A percentile compares a stretch with the other conserved stretches of the same genome.
Conservation (phyloP, 257 asterid species). For the Nicotiana noctiflora region DNA sequence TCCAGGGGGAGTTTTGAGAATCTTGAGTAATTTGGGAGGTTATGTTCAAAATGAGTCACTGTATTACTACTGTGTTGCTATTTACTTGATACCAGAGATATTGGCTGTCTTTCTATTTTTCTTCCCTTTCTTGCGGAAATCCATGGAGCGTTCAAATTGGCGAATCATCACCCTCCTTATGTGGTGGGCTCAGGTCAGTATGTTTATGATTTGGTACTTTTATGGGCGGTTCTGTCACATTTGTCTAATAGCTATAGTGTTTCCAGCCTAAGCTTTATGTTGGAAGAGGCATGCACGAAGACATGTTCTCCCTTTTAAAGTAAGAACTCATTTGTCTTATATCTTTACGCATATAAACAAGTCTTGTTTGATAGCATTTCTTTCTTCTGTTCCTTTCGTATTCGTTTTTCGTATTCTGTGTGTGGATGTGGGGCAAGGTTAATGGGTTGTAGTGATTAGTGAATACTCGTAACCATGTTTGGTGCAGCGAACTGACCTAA, state of each 20-base stretch:
- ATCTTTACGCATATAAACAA: neutral
- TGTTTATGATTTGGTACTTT: constrained; percentile 4
- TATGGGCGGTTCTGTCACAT: constrained; percentile 1
- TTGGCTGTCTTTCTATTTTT: constrained; percentile 69
- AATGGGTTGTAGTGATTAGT: neutral
- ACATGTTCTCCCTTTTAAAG: constrained; percentile 79
- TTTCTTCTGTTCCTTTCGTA: neutral
- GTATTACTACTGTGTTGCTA: constrained; percentile 69
- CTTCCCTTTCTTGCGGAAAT: constrained; percentile 68
- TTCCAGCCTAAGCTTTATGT: constrained; percentile 86
- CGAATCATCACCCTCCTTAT: constrained; percentile 52
- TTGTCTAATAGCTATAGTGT: constrained; percentile 17
- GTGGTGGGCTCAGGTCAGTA: constrained; percentile 98
- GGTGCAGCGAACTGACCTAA: neutral
- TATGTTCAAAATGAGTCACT: constrained; percentile 57
- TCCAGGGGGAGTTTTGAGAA: constrained; percentile 73
- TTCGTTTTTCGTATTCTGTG: neutral
- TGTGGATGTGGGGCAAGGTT: neutral
- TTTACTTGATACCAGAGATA: constrained; percentile 83
- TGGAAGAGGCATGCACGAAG: constrained; percentile 99
- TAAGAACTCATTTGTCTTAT: constrained; percentile 35
- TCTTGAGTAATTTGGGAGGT: constrained; percentile 67
- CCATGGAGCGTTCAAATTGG: constrained; percentile 82
- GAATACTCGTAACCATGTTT: neutral
- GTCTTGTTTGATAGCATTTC: neutral